Base-by-base conservation (phyloP, 176 grass and related monocot genomes). In the Oryza coarctata region DNA sequence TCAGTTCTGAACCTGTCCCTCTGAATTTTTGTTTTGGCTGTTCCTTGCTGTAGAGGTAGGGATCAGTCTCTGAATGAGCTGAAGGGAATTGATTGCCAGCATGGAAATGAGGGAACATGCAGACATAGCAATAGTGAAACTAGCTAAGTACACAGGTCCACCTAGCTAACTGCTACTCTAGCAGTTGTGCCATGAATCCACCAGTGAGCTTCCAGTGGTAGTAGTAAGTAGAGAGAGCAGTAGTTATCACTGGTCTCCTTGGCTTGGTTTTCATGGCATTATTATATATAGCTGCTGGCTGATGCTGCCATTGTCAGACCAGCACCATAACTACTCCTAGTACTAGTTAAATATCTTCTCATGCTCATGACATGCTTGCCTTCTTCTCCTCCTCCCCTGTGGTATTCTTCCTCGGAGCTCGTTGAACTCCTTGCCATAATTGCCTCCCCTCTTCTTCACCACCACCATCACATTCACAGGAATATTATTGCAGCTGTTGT, bases 361-460 rank as follows among this genome's bases (percentile, higher is more conserved):
- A 66, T 85, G 87, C 82, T 81, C 73, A 89, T 82, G 83, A 72
- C 83, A 89, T 82, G 87, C 73, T 35, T 81, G 43, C 84, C 82
- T 52, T 52, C 47, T 55, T 7, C 78, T 71, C 17, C 64, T 69
- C 32, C 10, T 13, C 52, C 14, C 26, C 22, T 10, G 7, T 5
- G 41, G 32, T 85, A 77, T 76, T 76, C 87, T 76, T 76, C 84
- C 18, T 80, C 40, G 40, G 65, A 65, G 66, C 32, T 76, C 40
- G 18, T 65, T 14, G 77, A 65, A 63, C 52, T 76, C 64, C 15
- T 40, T 14, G 13, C 25, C 31, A 77, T 71, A 43, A 32, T 75
- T 76, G 75, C 29, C 28, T 65, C 26, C 30, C 18, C 20, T 22
- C 58, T 52, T 67, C 57, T 66, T 40, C 68, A 1, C 0, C 86